Evolutionary conservation across 768 basidiomycete genomes (phyloP), one percentile per base, ranked within the genome.

Genomic region (Russula earlei): DNA sequence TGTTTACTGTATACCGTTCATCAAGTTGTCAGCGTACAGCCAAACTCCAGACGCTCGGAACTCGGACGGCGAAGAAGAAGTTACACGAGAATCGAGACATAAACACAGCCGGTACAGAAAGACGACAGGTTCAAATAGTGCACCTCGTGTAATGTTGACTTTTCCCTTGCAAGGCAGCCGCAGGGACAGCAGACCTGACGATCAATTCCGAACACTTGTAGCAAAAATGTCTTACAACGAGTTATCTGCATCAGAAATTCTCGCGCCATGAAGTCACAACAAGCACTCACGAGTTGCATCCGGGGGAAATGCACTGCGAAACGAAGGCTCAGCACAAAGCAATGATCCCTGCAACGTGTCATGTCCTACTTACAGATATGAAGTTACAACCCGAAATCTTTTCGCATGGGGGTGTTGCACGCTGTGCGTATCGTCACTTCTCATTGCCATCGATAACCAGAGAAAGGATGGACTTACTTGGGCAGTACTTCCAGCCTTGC

Each of bases 361-460:
- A 31, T 31, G 10, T 51, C 52, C 33, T 1, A 62, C 79, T 69
- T 33, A 80, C 81, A 54, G 75, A 73, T 74, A 83, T 79, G 64
- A 83, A 81, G 56, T 81, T 76, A 50, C 81, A 83, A 0, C 82
- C 81, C 12, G 67, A 67, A 10, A 72, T 72, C 60, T 80, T 83
- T 50, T 71, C 75, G 25, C 79, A 74, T 1, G 78, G 75, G n/a
- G 6, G 79, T 77, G 37, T 64, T 63, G 61, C 77, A 77, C 4
- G 75, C 76, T 77, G 40, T 4, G 11, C n/a, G 46, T 22, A 14
- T n/a, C 27, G 47, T 54, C 41, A 31, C 8, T 7, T 22, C 22
- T 49, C 4, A n/a, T 4, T 29, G 7, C 29, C 10, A 10, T 29
- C 25, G 15, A 14, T 2, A 17, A 40, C 12, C 3, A 2, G 24